phyloP scores from a whole-genome alignment of 345 rosid species.

The Pistacia integerrima region DNA sequence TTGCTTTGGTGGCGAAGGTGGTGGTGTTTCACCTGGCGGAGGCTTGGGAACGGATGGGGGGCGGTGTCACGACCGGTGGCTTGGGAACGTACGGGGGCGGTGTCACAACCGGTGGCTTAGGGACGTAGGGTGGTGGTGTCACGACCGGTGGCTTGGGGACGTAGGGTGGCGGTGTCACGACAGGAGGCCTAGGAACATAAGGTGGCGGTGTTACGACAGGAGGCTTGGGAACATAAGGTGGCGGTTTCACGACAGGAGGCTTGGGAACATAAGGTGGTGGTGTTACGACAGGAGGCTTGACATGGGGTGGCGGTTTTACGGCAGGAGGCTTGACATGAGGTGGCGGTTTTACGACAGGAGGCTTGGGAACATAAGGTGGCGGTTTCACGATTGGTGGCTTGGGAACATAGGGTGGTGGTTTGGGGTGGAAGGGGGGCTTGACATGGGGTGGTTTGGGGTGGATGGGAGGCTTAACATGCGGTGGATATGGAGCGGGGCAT shows the following conservation, averaged over 20 bases:
- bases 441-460: not conserved
- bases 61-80: not conserved
- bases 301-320: not conserved
- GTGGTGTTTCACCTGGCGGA: constrained; percentile 24
- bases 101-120: constrained; percentile 26
- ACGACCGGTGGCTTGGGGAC: constrained; percentile 2
- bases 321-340: constrained; percentile 18
- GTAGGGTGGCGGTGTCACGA: not conserved
- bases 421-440: not conserved
- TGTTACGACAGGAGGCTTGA: constrained; percentile 10
- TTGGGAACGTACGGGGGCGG: constrained; percentile 26
- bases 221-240: constrained; percentile 22
- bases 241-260: constrained; percentile 29
- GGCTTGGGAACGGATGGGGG: constrained; percentile 26
- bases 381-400: constrained; percentile 26
- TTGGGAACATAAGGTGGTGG: constrained; percentile 19
- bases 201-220: constrained; percentile 5
- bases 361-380: constrained; percentile 23
- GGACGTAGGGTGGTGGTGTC: constrained; percentile 17
- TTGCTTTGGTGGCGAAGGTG: constrained; percentile 35
- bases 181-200: constrained; percentile 22
- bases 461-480: not conserved
- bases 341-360: not conserved
- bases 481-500: not conserved
- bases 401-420: constrained; percentile 7